Conservation (phyloP, 495 filamentous ascomycete genomes). For the Hypoxylon crocopeplum region DNA sequence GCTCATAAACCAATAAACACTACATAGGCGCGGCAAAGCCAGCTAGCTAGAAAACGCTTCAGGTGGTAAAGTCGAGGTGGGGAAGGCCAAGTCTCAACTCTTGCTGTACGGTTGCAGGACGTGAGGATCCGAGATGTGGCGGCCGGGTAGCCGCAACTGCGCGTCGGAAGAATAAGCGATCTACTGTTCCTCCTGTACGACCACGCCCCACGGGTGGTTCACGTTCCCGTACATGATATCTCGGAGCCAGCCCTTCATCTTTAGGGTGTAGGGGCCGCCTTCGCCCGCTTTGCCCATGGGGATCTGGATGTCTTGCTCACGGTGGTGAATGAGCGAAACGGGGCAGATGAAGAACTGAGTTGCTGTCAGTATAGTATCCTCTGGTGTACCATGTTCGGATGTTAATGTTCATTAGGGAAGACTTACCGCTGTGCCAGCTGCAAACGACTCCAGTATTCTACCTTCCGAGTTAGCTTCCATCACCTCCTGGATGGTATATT, state of each 20-base stretch:
- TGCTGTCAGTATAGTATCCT: not conserved
- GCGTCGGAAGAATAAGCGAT: constrained; percentile 9
- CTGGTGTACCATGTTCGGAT: not conserved
- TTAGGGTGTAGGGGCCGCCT: constrained; percentile 66
- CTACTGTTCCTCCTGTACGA: constrained; percentile 65
- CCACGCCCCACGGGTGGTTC: constrained; percentile 79
- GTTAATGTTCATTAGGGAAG: not conserved
- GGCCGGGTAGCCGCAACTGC: not conserved
- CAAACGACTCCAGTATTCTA: constrained; percentile 82
- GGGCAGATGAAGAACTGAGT: constrained; percentile 79
- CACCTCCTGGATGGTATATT: constrained; percentile 82
- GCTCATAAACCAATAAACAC: no score
- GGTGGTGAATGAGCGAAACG: constrained; percentile 75
- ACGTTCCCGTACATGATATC: constrained; percentile 89
- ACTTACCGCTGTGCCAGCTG: constrained; percentile 83
- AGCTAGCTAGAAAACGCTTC: no score
- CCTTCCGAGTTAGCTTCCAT: constrained; percentile 75
- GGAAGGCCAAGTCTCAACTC: no score
- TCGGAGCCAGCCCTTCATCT: constrained; percentile 78
- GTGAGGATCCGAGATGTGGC: not conserved
- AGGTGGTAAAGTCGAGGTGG: no score
- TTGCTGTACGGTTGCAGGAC: no score
- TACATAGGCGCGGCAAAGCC: no score
- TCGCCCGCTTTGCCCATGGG: constrained; percentile 64
- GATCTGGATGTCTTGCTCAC: constrained; percentile 70